Base-by-base conservation (phyloP, 768 basidiomycete species). In the Xerocomellus amylosporus region DNA sequence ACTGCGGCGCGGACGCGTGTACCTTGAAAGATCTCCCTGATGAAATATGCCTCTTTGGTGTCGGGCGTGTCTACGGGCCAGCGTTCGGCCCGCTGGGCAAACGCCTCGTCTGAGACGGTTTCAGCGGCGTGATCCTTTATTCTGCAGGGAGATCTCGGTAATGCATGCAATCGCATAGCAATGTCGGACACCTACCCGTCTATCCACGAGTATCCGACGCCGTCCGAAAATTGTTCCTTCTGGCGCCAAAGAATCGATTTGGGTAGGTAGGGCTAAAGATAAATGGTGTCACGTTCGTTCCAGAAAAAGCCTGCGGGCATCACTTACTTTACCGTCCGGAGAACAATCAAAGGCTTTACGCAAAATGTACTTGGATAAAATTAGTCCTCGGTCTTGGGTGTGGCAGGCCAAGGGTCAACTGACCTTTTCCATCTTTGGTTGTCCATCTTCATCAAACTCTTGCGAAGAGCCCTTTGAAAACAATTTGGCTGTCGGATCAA, bases 181-280 rank as follows among this genome's bases (percentile, higher is more conserved):
- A 37, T 20, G 20, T 28, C 13, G 19, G 48, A 33, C 46, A 64
- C 80, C 40, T 64, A 90, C 90, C 94, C 93, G 64, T 98, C 95
- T 66, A 98, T 98, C 95, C 96, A 98, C 31, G 93, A 95, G 74
- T 97, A 98, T 31, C 96, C 95, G 51, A 97, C 94, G 50, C 97
- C 97, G 65, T 99, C 97, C 2, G 95, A 98, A 76, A 99, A 99
- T 65, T 98, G 95, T 74, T 99, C 97, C 71, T 99, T 99, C 71
- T 99, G 97, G 53, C 97, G 82, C 97, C 97, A 99, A 39, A 99
- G 79, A 64, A 99, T 98, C 15, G 90, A 91, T 53, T 80, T 80
- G 13, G 97, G 97, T 48, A 99, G 84, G 74, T 98, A 99, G 2
- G 93, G 87, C 88, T 93, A 24, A 28, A 58, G 46, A 56, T 31